Base-by-base conservation (phyloP, 2,329 filamentous ascomycete species). In the Diplodia sapinea region DNA sequence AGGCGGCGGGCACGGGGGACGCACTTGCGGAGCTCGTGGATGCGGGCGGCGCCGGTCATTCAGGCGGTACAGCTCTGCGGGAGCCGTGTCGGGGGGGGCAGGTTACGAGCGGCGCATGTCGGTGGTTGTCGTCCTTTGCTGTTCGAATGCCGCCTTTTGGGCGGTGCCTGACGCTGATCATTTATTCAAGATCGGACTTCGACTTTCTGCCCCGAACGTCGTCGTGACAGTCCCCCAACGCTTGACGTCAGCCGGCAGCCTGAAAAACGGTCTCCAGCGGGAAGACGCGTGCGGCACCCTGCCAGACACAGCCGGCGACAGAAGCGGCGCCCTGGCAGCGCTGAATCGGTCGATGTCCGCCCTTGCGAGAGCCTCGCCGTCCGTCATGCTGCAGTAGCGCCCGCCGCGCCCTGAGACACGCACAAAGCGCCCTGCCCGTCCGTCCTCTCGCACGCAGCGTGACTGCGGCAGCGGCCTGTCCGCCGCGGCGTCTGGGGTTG, bases 171-270 rank as follows among this genome's bases (percentile, higher is more conserved):
- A 63, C 59, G 59, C 59, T 63, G 59, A 63, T 63, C 59, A 63
- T 63, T 63, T 51, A 51, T 63, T 63, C 43, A 51, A 51, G 59
- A 63, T 63, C 59, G 59, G 59, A 63, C 59, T 26, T 31, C 31
- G 43, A 51, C 59, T 20, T 23, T 63, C 51, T 47, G 43, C 59
- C 59, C 43, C 59, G 59, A 63, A 50, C 59, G 29, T 63, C 59
- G 59, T 63, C 47, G 59, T 51, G 59, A 62, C 59, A 26, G 31
- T 40, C 33, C 54, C 40, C 59, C 59, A 63, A 63, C 59, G 59
- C 59, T 66, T 66, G 64, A 66, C 64, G 64, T 66, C 64, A 66
- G 55, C 55, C 64, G 54, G 64, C 64, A 66, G 64, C 64, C 61
- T 36, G 47, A 26, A 51, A 59, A 63, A 63, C 59, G 59, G 55